Evolutionary conservation across 208 protist genomes (phyloP).

Genomic region (Crithidia brevicula): DNA sequence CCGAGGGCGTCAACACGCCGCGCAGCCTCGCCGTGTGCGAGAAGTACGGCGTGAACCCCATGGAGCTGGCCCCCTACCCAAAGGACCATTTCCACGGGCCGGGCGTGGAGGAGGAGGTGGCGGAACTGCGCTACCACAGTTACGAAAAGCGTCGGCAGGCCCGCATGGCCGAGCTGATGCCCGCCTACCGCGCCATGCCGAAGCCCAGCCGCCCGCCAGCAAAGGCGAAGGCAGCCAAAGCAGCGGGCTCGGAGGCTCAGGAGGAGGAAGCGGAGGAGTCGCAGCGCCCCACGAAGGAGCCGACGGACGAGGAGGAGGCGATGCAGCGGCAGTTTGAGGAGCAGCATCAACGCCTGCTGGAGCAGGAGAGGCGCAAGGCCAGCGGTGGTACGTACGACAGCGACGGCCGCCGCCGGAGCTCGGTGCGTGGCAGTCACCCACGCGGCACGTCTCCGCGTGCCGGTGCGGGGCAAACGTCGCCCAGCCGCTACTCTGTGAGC

Average conservation of each 20-base stretch:
- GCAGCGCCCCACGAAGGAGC: not conserved
- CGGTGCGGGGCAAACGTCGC: conserved; percentile 5
- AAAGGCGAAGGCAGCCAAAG: conserved; percentile 2
- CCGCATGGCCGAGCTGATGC: conserved; percentile 53
- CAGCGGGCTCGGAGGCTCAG: not conserved
- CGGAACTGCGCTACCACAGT: conserved; percentile 54
- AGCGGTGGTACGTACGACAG: conserved; percentile 12
- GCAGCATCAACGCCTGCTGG: conserved; percentile 34
- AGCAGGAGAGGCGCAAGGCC: conserved; percentile 35
- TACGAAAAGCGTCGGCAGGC: conserved; percentile 74
- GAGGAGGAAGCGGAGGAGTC: conserved; percentile 8
- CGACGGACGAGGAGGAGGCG: conserved; percentile 28
- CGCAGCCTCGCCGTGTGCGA: conserved; percentile 66
- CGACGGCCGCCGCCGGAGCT: conserved; percentile 17
- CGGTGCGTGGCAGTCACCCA: not conserved
- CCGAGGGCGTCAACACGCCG: conserved; percentile 76
- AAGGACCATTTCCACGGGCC: conserved; percentile 57
- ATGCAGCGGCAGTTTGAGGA: conserved; percentile 42
- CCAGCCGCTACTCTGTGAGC: conserved; percentile 21
- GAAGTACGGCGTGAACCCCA: conserved; percentile 54
- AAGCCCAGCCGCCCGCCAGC: not conserved
- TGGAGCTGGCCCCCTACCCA: conserved; percentile 46
- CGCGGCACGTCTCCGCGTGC: conserved; percentile 33
- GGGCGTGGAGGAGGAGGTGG: conserved; percentile 46
- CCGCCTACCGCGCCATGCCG: conserved; percentile 15